These are phyloP conservation scores for Lipomyces chichibuensis DNA, from an alignment of 805 yeast species.

Conservation along the genomic window DNA sequence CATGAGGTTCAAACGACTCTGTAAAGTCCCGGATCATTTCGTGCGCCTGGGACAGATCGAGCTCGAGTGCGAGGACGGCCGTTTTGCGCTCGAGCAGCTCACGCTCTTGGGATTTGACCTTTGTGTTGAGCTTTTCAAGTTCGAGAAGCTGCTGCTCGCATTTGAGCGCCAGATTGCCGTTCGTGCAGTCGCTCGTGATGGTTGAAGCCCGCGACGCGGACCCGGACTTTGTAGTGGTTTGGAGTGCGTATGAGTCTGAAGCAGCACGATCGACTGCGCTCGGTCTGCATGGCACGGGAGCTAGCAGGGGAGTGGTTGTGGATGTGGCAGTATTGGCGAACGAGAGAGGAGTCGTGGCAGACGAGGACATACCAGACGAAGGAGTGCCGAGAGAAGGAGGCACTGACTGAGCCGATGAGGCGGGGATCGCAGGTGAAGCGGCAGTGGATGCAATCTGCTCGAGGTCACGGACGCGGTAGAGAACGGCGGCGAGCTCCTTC, in stretches of 20 bases:
- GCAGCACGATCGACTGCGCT: neutral
- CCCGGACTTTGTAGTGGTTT: neutral
- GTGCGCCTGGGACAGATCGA: constrained; percentile 34
- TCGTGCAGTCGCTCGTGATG: neutral
- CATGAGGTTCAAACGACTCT: constrained; percentile 33
- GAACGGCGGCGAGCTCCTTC: constrained; percentile 33
- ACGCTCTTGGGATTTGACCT: constrained; percentile 31
- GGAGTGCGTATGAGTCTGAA: neutral
- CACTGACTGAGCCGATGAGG: constrained; percentile 4
- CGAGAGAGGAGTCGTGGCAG: constrained; percentile 9
- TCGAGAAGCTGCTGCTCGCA: constrained; percentile 25
- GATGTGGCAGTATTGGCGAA: neutral
- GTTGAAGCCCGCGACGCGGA: neutral
- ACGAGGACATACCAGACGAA: neutral
- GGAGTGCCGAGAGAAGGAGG: neutral
- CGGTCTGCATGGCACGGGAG: neutral
- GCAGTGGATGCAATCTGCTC: constrained; percentile 10
- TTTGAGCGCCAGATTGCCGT: constrained; percentile 11
- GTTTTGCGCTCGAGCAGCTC: constrained; percentile 27
- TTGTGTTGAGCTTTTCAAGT: constrained; percentile 27
- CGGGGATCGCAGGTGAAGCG: constrained; percentile 4
- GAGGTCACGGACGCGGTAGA: constrained; percentile 34
- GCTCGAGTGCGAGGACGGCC: constrained; percentile 30
- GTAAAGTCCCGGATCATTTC: constrained; percentile 28
- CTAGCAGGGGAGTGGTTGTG: neutral